phyloP scores from a whole-genome alignment of 306 rosid species.

The Purshia tridentata region DNA sequence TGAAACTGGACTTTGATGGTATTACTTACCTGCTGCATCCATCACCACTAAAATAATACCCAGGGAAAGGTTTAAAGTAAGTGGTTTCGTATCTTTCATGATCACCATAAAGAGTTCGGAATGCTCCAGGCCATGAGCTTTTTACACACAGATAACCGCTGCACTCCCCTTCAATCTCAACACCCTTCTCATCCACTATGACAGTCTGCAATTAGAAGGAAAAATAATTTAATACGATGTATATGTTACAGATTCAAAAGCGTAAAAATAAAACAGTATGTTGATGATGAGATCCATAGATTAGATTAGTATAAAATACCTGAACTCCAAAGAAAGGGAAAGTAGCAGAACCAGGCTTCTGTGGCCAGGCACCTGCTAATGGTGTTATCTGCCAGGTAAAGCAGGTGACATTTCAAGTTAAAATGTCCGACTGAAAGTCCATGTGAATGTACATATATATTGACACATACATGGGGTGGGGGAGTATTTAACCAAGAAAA shows the following conservation, averaged over 20 bases:
- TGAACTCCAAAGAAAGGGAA: constrained; percentile 98
- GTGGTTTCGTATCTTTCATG: constrained; percentile 98
- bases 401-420: constrained; percentile 11
- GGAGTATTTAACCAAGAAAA: neutral
- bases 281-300: constrained; percentile 21
- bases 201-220: constrained; percentile 57
- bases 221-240: constrained; percentile 24
- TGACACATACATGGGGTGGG: neutral
- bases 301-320: constrained; percentile 43
- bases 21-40: constrained; percentile 82
- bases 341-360: constrained; percentile 98
- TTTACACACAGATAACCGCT: constrained; percentile 89
- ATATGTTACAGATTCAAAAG: constrained; percentile 12
- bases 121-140: constrained; percentile 96
- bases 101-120: constrained; percentile 91
- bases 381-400: constrained; percentile 80
- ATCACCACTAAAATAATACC: constrained; percentile 96
- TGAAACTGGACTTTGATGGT: constrained; percentile 16
- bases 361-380: constrained; percentile 98
- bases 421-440: neutral
- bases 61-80: constrained; percentile 93
- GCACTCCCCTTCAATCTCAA: constrained; percentile 91
- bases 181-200: constrained; percentile 92
- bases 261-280: constrained; percentile 8
- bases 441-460: neutral